Evolutionary conservation across 106 monocot species (phyloP).

Genomic region (Gastrodia elata): DNA sequence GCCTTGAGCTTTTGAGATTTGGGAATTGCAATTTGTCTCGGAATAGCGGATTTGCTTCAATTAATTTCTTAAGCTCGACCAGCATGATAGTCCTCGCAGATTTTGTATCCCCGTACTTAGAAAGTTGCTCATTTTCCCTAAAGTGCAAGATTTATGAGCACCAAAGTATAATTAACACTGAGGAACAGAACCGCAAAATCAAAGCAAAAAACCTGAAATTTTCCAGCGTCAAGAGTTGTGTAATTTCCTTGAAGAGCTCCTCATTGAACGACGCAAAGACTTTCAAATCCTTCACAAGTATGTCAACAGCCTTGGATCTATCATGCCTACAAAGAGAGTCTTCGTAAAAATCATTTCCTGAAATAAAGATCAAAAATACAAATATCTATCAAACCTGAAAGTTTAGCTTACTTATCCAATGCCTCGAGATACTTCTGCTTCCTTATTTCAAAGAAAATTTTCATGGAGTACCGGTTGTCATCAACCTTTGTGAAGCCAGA

Average conservation of each 20-base stretch:
- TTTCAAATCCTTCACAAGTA: constrained; percentile 70
- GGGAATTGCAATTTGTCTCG: constrained; percentile 78
- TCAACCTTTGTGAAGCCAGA: constrained; percentile 70
- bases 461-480: constrained; percentile 60
- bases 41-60: constrained; percentile 91
- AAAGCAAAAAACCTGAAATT: constrained; percentile 59
- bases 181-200: neutral
- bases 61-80: constrained; percentile 79
- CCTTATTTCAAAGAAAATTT: constrained; percentile 66
- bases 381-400: neutral
- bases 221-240: constrained; percentile 59
- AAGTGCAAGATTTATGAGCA: neutral
- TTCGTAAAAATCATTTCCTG: neutral
- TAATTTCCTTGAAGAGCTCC: constrained; percentile 59
- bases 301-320: constrained; percentile 45
- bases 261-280: constrained; percentile 59
- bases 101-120: constrained; percentile 82
- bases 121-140: constrained; percentile 91
- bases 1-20: constrained; percentile 56
- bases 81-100: constrained; percentile 76
- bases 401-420: constrained; percentile 34
- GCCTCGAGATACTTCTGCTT: constrained; percentile 76
- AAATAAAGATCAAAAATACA: neutral
- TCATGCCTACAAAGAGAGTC: constrained; percentile 31
- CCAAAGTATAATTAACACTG: neutral